Percentiles rank a stretch among this genome's conserved stretches.
These are phyloP conservation scores for Huntiella decipiens DNA, from an alignment of 2,329 filamentous ascomycete genomes.

Conservation along the genomic window DNA sequence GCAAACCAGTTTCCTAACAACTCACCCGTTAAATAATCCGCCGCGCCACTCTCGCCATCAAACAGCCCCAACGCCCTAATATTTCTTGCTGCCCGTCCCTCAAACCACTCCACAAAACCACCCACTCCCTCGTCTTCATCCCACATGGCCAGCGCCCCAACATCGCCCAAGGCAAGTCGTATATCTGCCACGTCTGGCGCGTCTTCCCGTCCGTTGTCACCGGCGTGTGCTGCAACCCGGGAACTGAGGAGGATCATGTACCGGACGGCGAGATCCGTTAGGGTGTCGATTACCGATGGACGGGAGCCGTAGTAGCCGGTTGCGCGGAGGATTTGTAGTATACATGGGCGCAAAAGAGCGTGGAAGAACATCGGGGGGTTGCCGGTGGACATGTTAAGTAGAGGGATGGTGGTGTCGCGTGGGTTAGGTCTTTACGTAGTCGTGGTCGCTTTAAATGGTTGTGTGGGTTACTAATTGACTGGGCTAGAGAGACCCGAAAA, in stretches of 20 bases:
- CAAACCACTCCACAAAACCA: slow-evolving; percentile 63
- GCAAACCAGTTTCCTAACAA: not conserved
- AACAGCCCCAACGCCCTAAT: slow-evolving; percentile 64
- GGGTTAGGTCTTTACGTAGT: no score
- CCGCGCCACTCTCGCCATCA: slow-evolving; percentile 43
- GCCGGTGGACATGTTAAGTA: not conserved
- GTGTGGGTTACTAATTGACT: no score
- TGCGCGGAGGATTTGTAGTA: slow-evolving; percentile 81
- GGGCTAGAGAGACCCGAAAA: no score
- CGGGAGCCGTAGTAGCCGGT: slow-evolving; percentile 74
- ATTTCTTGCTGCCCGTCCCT: slow-evolving; percentile 54
- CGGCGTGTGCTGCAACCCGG: slow-evolving; percentile 51
- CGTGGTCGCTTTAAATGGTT: no score
- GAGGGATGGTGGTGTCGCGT: no score
- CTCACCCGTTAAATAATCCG: slow-evolving; percentile 49
- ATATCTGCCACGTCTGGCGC: slow-evolving; percentile 47
- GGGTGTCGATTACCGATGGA: slow-evolving; percentile 63
- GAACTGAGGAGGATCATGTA: slow-evolving; percentile 62
- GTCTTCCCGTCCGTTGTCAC: slow-evolving; percentile 43
- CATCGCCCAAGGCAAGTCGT: slow-evolving; percentile 67
- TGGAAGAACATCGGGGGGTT: slow-evolving; percentile 35
- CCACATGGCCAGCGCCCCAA: slow-evolving; percentile 56
- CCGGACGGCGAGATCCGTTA: slow-evolving; percentile 71
- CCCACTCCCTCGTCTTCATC: slow-evolving; percentile 58
- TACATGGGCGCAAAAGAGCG: slow-evolving; percentile 65